Conservation (phyloP, 2,329 filamentous ascomycete species). For the Mycosphaerella sp. region DNA sequence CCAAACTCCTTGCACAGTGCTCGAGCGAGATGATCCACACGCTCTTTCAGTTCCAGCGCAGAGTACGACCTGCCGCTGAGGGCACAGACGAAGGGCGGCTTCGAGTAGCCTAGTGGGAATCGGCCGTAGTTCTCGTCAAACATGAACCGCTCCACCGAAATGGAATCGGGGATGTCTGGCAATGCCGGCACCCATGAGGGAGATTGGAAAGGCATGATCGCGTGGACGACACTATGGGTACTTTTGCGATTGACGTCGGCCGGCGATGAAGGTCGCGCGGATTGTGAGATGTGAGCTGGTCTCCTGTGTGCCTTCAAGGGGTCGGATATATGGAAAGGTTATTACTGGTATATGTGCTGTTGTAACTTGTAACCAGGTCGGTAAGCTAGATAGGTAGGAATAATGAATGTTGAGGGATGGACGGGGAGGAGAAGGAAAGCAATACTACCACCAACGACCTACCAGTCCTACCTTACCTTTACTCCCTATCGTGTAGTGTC, state of each 20-base stretch:
- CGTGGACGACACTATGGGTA: not conserved
- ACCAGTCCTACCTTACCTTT: too few species aligned
- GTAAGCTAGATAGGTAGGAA: too few species aligned
- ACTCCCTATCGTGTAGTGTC: too few species aligned
- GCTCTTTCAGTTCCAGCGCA: conserved; percentile 55
- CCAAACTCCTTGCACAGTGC: conserved; percentile 64
- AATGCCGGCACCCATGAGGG: conserved; percentile 58
- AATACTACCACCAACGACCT: too few species aligned
- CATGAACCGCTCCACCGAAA: conserved; percentile 72
- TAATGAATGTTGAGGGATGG: too few species aligned
- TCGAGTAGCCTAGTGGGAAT: conserved; percentile 55
- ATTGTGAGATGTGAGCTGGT: too few species aligned
- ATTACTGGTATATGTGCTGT: too few species aligned
- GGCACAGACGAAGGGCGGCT: conserved; percentile 70
- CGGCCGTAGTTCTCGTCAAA: conserved; percentile 66
- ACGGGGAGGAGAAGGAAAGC: too few species aligned
- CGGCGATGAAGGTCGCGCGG: not conserved
- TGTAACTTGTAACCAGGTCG: too few species aligned
- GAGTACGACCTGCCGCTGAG: conserved; percentile 61
- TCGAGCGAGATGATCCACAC: conserved; percentile 62
- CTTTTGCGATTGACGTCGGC: not conserved
- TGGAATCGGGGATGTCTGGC: conserved; percentile 64
- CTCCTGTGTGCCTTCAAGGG: too few species aligned
- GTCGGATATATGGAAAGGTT: too few species aligned
- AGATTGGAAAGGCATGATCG: conserved; percentile 50